phyloP scores from a whole-genome alignment of 2,329 filamentous ascomycete species.

The Colletotrichum australisinense region DNA sequence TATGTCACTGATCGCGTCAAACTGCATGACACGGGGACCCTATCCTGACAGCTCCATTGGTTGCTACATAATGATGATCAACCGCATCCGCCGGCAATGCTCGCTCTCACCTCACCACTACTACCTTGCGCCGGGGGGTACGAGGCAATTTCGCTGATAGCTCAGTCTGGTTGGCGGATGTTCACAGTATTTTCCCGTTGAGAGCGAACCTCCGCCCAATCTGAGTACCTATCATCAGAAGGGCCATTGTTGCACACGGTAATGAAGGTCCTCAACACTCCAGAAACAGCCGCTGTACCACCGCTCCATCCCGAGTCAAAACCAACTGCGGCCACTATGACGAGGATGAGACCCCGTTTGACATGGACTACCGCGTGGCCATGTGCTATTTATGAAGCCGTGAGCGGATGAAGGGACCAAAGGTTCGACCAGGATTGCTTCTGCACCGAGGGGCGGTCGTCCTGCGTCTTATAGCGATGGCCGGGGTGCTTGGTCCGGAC shows the following conservation, averaged over 20 bases:
- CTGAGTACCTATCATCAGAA: not conserved
- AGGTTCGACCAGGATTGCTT: slow-evolving; percentile 30
- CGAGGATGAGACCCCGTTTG: not conserved
- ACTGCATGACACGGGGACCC: slow-evolving; percentile 46
- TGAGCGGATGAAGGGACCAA: slow-evolving; percentile 31
- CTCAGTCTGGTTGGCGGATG: not conserved
- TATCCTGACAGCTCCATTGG: slow-evolving; percentile 46
- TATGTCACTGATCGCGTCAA: slow-evolving; percentile 46
- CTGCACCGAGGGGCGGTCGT: slow-evolving; percentile 11
- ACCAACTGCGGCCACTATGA: not conserved
- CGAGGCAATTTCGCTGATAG: not conserved
- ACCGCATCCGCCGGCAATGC: slow-evolving; percentile 24
- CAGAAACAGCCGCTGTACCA: slow-evolving; percentile 12
- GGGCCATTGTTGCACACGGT: not conserved
- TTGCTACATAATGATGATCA: slow-evolving; percentile 20
- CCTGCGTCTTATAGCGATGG: not conserved
- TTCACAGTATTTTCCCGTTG: not conserved
- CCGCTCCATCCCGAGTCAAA: slow-evolving; percentile 10
- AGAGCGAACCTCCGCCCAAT: not conserved
- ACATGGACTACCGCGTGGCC: slow-evolving; percentile 28
- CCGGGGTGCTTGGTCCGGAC: slow-evolving; percentile 16
- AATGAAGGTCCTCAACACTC: slow-evolving; percentile 15
- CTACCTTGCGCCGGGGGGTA: not conserved
- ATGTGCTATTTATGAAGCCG: slow-evolving; percentile 28
- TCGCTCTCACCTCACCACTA: not conserved